Evolutionary conservation across 345 rosid species (phyloP), one percentile per base, ranked within the genome.

Genomic region (Tarenaya hassleriana): DNA sequence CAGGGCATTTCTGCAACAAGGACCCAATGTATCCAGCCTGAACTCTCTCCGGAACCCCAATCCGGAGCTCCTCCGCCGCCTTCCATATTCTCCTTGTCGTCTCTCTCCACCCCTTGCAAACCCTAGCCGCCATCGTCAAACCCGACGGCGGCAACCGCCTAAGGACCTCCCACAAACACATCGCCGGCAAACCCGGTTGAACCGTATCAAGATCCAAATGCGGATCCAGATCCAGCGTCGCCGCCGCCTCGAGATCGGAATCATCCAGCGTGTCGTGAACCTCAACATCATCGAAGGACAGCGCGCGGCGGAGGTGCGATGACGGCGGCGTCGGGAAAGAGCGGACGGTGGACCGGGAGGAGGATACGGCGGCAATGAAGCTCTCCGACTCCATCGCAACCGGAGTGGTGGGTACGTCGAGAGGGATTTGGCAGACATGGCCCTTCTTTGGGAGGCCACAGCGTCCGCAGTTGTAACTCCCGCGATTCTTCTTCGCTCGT

Each of bases 381-480:
- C 62, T 56, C 21, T 55, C 63, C 5, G 80, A 47, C 52, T 75
- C 34, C 4, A 71, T 1, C 52, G 67, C 5, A 1, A 43, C 38
- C 14, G 79, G 59, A 10, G 74, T 38, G 7, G 70, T 12, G 8
- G 77, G 58, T 19, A 34, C 37, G 18, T 42, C 45, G 19, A 58
- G 7, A 31, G 37, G n/a, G 34, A 75, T 4, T 47, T 66, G 67
- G 60, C 99, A 94, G 47, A 55, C 47, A 57, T 94, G 99, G 61
- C 99, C 97, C 41, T 81, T 94, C 69, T 94, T 94, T 39, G 97
- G 99, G 32, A 73, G 94, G 11, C 99, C 99, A 19, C 99, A 94
- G n/a, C 95, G 76, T 58, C 97, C 81, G 46, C 99, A 94, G 77
- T 76, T 94, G 70, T 94, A 94, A 58, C 81, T 88, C 20, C 99